Conservation (phyloP, 257 asterid species). For the Cordia subcordata region DNA sequence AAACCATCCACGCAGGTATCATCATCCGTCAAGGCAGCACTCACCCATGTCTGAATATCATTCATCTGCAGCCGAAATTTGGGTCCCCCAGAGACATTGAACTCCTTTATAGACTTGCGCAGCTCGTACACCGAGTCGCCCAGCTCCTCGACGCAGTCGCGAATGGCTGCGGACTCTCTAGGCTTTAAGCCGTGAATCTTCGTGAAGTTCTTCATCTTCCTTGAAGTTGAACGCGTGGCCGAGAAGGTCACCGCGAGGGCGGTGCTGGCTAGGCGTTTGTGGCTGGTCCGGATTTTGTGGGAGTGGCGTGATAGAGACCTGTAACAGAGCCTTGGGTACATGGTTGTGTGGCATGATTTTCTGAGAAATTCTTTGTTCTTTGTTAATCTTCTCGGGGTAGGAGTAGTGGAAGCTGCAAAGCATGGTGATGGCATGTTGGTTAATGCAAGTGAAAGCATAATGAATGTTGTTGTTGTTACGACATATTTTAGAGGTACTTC, state of each 20-base stretch:
- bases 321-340: constrained; percentile 30
- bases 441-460: not conserved
- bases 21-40: constrained; percentile 48
- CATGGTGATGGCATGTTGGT: not conserved
- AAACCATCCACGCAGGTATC: constrained; percentile 49
- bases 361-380: constrained; percentile 1
- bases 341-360: constrained; percentile 22
- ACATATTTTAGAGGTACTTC: not conserved
- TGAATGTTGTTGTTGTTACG: not conserved
- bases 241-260: constrained; percentile 28
- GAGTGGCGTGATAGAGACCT: constrained; percentile 19
- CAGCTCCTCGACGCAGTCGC: constrained; percentile 39
- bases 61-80: constrained; percentile 20
- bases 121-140: constrained; percentile 29
- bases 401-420: not conserved
- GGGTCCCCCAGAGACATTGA: constrained; percentile 17
- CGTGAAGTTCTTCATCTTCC: constrained; percentile 2
- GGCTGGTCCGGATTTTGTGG: constrained; percentile 17
- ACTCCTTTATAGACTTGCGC: constrained; percentile 12
- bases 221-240: constrained; percentile 12
- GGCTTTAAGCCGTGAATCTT: constrained; percentile 15
- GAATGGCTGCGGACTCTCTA: constrained; percentile 13
- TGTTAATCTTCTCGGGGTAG: not conserved
- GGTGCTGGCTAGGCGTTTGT: constrained; percentile 23
- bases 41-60: constrained; percentile 48